Evolutionary conservation across 176 grass and related monocot genomes (phyloP).

Genomic region (Oryza coarctata): DNA sequence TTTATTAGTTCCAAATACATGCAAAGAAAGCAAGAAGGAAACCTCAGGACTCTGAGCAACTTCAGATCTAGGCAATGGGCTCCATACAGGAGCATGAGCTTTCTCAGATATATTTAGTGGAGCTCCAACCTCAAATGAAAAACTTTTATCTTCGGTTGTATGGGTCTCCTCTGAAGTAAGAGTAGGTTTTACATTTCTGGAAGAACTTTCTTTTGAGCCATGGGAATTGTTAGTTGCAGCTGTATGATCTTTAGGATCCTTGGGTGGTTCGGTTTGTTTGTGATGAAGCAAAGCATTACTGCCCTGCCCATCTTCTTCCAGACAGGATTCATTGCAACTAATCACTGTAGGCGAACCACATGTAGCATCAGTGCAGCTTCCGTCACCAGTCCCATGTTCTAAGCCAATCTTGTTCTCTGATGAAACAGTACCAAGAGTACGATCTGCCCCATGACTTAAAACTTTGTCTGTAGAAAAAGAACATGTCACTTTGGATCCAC

Average conservation of each 20-base stretch:
- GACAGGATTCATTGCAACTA: conserved; percentile 45
- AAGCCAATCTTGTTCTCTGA: conserved; percentile 20
- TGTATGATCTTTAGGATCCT: conserved; percentile 48
- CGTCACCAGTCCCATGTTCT: conserved; percentile 27
- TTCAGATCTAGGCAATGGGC: conserved; percentile 46
- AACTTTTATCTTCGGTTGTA: conserved; percentile 63
- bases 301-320: conserved; percentile 41
- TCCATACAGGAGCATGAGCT: conserved; percentile 56
- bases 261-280: not conserved
- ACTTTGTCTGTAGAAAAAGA: conserved; percentile 48
- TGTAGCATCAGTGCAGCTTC: conserved; percentile 45
- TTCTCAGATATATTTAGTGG: conserved; percentile 54
- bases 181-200: conserved; percentile 32
- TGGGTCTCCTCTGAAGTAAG: conserved; percentile 44
- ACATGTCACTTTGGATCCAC: conserved; percentile 14
- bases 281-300: conserved; percentile 24
- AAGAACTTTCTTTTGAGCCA: conserved; percentile 34
- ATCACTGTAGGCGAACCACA: conserved; percentile 79
- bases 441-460: conserved; percentile 6
- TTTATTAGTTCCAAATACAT: not conserved
- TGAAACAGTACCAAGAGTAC: conserved; percentile 1
- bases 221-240: conserved; percentile 29
- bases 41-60: conserved; percentile 56
- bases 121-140: conserved; percentile 78
- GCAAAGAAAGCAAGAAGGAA: not conserved